A percentile compares a stretch with the other conserved stretches of the same genome.
phyloP scores from a whole-genome alignment of 1,139 yeast genomes.

The Arxiozyma heterogenica region DNA sequence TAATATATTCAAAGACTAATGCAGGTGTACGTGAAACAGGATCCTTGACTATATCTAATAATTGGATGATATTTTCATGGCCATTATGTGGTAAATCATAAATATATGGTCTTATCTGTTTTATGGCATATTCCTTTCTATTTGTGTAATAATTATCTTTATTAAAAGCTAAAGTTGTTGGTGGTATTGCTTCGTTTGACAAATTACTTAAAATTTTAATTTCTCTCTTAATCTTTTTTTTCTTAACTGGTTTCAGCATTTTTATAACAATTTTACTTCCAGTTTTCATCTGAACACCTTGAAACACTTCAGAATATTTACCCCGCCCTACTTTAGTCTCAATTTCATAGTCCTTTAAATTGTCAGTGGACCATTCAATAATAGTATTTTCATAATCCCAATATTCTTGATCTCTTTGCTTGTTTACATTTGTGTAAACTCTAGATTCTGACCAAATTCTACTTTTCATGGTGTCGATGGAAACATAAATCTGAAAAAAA shows the following conservation, averaged over 20 bases:
- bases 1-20: constrained; percentile 80
- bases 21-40: constrained; percentile 90
- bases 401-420: constrained; percentile 68
- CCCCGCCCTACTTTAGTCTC: constrained; percentile 92
- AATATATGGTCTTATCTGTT: constrained; percentile 21
- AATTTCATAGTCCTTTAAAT: constrained; percentile 63
- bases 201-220: constrained; percentile 85
- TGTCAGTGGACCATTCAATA: constrained; percentile 44
- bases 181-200: constrained; percentile 27
- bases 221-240: constrained; percentile 93
- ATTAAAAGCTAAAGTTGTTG: constrained; percentile 14
- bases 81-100: constrained; percentile 30
- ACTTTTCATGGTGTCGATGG: constrained; percentile 19
- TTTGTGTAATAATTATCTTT: constrained; percentile 24
- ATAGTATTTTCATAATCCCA: constrained; percentile 83
- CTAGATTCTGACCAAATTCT: constrained; percentile 56
- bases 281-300: constrained; percentile 56
- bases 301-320: constrained; percentile 93
- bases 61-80: constrained; percentile 54
- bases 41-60: constrained; percentile 84
- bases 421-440: constrained; percentile 82
- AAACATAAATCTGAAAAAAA: neutral
- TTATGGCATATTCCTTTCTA: constrained; percentile 20
- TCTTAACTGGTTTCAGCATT: constrained; percentile 92
- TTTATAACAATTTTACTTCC: constrained; percentile 67